Evolutionary conservation across 2,329 filamentous ascomycete genomes (phyloP), one percentile per base, ranked within the genome.

Genomic region (Ascochyta fabae): DNA sequence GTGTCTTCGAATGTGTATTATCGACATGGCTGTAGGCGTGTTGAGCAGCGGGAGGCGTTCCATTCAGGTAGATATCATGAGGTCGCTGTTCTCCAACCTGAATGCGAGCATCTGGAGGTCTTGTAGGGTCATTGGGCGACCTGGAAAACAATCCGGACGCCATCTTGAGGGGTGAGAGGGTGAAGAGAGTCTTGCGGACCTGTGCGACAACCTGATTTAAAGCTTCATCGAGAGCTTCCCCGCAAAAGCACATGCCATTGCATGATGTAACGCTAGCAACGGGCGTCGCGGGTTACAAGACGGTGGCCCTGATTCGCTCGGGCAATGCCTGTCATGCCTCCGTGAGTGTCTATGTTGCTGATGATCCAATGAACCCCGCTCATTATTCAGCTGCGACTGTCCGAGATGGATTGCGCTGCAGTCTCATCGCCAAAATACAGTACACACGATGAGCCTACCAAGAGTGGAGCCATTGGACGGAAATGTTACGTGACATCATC

Each of bases 21-120:
- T 75, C 72, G 31, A 73, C 57, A 24, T 62, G 57, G 9, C 52
- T 60, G 44, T 44, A 41, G 43, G 48, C 40, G 43, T 47, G 27
- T 64, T 39, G 56, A 36, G 48, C 50, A n/a, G 56, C 59, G n/a
- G 56, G 62, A 46, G 33, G 47, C 43, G 62, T 62, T n/a, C 52
- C 63, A 61, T 58, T 67, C 43, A 74, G 57, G 51, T 75, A 74
- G 50, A 74, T 69, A 43, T 72, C 68, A 45, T 70, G 67, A 8
- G 72, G 69, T 47, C 65, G 56, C 35, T 69, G 64, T 51, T 75
- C 70, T 3, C 61, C 68, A 23, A 74, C 39, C 40, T 72, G 72
- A 13, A 73, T 48, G 45, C 68, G 66, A 34, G 73, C 58, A 60
- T 72, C 70, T 31, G 71, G 72, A 31, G 63, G 63, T 33, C 61